phyloP scores from a whole-genome alignment of 139 green algal species.

The Chlamydomonas sp. region DNA sequence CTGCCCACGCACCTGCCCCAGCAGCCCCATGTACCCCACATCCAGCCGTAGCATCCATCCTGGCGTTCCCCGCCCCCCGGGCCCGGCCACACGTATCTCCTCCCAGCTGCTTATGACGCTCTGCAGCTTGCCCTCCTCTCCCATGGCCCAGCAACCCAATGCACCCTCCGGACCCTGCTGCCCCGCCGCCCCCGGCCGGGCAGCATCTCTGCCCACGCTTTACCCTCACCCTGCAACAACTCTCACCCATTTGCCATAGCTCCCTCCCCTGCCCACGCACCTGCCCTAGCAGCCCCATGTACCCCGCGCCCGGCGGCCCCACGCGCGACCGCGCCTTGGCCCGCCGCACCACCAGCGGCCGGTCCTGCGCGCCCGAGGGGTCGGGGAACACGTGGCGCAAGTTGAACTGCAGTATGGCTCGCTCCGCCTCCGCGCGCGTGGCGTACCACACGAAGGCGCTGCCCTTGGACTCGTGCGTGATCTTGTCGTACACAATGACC shows the following conservation, averaged over 20 bases:
- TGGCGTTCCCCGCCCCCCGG: too few species aligned
- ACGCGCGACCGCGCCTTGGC: slow-evolving; percentile 50
- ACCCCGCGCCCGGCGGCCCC: too few species aligned
- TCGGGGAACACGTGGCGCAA: slow-evolving; percentile 55
- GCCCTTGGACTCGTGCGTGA: slow-evolving; percentile 70
- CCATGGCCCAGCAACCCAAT: too few species aligned
- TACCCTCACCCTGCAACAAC: neutral
- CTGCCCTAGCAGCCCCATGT: neutral
- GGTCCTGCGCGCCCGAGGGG: slow-evolving; percentile 54
- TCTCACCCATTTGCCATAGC: too few species aligned
- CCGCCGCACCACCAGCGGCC: slow-evolving; percentile 68
- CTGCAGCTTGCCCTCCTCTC: too few species aligned
- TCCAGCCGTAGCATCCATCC: too few species aligned
- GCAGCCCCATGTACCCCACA: neutral
- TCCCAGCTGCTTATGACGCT: too few species aligned
- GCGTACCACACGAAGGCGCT: slow-evolving; percentile 72
- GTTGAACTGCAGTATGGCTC: slow-evolving; percentile 66
- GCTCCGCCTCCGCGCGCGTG: slow-evolving; percentile 45
- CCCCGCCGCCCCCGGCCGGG: neutral
- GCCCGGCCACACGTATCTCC: too few species aligned
- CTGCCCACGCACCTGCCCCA: neutral
- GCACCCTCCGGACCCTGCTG: too few species aligned
- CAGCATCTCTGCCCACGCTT: too few species aligned
- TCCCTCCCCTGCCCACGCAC: neutral
- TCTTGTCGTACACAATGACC: slow-evolving; percentile 70